Evolutionary conservation across 768 basidiomycete genomes (phyloP), one percentile per base, ranked within the genome.

Genomic region (Termitomyces titanicus): DNA sequence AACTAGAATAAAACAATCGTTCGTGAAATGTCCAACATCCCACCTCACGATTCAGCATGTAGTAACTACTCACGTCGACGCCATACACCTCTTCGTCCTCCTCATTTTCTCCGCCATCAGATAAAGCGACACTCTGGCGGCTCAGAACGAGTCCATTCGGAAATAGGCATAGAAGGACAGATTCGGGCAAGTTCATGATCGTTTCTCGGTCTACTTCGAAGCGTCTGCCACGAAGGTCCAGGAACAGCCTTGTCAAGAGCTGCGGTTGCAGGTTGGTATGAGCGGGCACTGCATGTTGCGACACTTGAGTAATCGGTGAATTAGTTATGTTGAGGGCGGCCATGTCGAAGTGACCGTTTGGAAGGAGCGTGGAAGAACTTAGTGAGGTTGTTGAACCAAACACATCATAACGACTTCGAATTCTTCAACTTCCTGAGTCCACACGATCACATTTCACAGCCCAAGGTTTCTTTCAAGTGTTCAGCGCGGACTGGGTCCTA

Each of bases 121-220:
- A 83, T 52, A 89, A 72, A 17, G 86, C 86, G 8, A 82, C 81
- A 57, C 88, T 89, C 66, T 95, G 92, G 58, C 94, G 80, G 67
- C 89, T 94, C 51, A 98, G 80, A 37, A 98, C 94, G 57, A 98
- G 84, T 18, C 96, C 97, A 66, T 98, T 98, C 10, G 97, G 97
- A 68, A 98, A 99, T 58, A 99, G 79, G 71, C 95, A 98, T 35
- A 99, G 77, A 51, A 98, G 79, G 44, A 99, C 94, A 17, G 92
- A 94, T 82, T 99, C 97, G 2, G 97, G 97, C 18, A 99, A 80
- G 69, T 95, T 93, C 94, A 98, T 97, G 67, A 99, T 88, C 6
- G 91, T 94, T 74, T 98, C 96, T 62, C 96, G 82, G 74, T 98
- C 97, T 42, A 99, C 93, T 57, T 91, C 86, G 74, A 98, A 95